phyloP scores from a whole-genome alignment of 1,284 basidiomycete species.

The Melampsora americana region DNA sequence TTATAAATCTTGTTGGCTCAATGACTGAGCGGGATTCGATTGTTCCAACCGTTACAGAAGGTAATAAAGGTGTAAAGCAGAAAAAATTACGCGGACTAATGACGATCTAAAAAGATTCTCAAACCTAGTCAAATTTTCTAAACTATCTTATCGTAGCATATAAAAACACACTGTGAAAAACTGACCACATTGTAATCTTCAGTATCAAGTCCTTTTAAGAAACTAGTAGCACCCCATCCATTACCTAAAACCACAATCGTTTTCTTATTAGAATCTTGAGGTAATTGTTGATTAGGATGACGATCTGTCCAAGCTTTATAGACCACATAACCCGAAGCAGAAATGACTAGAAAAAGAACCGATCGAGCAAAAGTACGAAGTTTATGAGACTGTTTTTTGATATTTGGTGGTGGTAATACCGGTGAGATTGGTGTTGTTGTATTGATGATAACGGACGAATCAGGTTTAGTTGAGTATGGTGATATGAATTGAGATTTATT shows the following conservation, averaged over 20 bases:
- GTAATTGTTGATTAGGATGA: conserved; percentile 75
- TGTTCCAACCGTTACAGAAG: conserved; percentile 89
- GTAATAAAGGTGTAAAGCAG: conserved; percentile 91
- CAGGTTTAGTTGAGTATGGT: not conserved
- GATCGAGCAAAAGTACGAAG: conserved; percentile 48
- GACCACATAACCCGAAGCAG: conserved; percentile 47
- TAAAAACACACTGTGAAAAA: too few species aligned
- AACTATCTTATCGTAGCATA: too few species aligned
- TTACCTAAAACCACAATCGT: conserved; percentile 89
- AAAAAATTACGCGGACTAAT: conserved; percentile 93
- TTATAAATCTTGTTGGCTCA: conserved; percentile 86
- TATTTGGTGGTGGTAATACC: not conserved
- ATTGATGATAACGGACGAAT: not conserved
- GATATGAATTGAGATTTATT: not conserved
- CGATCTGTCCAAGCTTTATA: conserved; percentile 66
- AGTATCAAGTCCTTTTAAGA: conserved; percentile 83
- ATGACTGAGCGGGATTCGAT: conserved; percentile 77
- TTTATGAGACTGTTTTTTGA: conserved; percentile 36
- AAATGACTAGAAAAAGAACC: conserved; percentile 48
- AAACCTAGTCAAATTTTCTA: too few species aligned
- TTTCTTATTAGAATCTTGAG: conserved; percentile 83
- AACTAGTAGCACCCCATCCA: conserved; percentile 91
- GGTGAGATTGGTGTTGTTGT: not conserved
- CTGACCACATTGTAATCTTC: conserved; percentile 88
- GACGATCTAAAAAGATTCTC: conserved; percentile 63